Evolutionary conservation across 768 basidiomycete genomes (phyloP), one percentile per base, ranked within the genome.

Genomic region (Russula brevipes): DNA sequence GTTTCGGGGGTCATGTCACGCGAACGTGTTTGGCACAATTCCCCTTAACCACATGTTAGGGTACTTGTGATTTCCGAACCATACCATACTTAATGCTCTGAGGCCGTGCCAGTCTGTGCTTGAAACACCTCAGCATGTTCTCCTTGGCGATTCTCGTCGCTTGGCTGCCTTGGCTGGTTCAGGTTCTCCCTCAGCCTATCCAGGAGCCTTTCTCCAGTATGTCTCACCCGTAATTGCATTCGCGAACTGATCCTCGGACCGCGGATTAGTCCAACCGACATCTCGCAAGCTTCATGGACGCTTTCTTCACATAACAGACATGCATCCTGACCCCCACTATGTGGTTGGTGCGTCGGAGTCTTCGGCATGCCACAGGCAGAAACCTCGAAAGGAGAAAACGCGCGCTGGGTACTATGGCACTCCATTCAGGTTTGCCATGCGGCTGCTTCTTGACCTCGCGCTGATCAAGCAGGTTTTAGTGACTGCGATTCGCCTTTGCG

Each of bases 241-340:
- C 56, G 10, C 16, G 41, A 46, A 24, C 38, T 41, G 30, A 41
- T 53, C 45, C 19, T 54, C 46, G 46, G 52, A 49, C 44, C 44
- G 19, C 56, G 41, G 52, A 60, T 56, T 31, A 54, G 56, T 51
- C 39, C 51, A 33, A 50, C 45, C 39, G n/a, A 35, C 49, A 33
- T 44, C 49, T 44, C 79, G 74, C 61, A 83, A 80, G 70, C 77
- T 89, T 19, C 82, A 83, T 60, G 88, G 88, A 10, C 82, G 88
- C 51, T 92, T 91, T 74, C 72, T 93, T 31, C 89, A 91, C 69
- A 84, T 93, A 66, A 90, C 89, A 24, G 91, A 94, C 73, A 83
- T 92, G 61, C 91, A 94, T 70, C 90, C 90, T 39, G 91, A 92
- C 74, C 82, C 84, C 24, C 76, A 81, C 73, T 93, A 91, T 72